Evolutionary conservation across 139 green algal species (phyloP).

Genomic region (Nannochloris sp.): DNA sequence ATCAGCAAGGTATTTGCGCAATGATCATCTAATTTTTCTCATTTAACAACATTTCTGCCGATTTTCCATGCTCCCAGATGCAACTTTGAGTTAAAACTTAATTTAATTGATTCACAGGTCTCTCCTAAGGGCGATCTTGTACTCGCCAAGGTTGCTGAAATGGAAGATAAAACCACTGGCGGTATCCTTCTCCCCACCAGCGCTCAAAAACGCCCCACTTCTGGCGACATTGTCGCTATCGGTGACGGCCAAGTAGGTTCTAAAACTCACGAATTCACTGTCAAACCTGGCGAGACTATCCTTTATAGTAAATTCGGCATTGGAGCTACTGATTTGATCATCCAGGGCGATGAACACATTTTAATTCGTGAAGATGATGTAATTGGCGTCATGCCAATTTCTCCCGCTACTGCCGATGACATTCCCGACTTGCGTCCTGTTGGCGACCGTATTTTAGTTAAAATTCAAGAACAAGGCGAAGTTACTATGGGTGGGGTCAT

Average conservation of each 20-base stretch:
- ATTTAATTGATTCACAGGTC: constrained; percentile 35
- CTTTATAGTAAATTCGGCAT: constrained; percentile 96
- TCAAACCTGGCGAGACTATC: constrained; percentile 64
- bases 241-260: constrained; percentile 58
- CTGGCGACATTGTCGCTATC: constrained; percentile 58
- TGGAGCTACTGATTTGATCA: constrained; percentile 75
- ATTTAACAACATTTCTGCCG: neutral
- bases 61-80: neutral
- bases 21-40: neutral
- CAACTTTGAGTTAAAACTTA: neutral
- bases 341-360: constrained; percentile 65
- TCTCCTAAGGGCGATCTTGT: constrained; percentile 82
- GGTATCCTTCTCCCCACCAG: constrained; percentile 83
- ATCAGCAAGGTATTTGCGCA: constrained; percentile 4
- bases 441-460: constrained; percentile 80
- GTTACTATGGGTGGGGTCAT: constrained; percentile 87
- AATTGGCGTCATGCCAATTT: constrained; percentile 75
- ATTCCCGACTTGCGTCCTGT: constrained; percentile 78
- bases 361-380: constrained; percentile 85
- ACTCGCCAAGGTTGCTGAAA: constrained; percentile 78
- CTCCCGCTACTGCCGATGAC: constrained; percentile 71
- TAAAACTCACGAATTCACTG: constrained; percentile 28
- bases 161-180: constrained; percentile 70
- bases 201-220: constrained; percentile 69
- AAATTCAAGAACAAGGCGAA: constrained; percentile 65